Conservation (phyloP, 192 early-diverging fungal genomes). For the Rhizophagus prolifer region DNA sequence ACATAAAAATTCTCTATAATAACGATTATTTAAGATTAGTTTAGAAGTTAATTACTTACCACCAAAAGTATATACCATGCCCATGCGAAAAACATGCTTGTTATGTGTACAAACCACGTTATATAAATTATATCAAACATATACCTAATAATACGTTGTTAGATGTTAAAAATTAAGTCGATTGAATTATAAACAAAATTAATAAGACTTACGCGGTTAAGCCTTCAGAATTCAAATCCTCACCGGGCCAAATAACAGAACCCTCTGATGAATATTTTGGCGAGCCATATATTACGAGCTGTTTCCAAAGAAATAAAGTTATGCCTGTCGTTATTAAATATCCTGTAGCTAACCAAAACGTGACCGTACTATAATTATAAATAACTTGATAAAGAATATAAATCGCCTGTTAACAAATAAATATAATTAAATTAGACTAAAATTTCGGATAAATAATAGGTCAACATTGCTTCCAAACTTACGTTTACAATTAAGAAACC, state of each 20-base stretch:
- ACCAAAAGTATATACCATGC: conserved; percentile 51
- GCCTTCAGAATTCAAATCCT: conserved; percentile 56
- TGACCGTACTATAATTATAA: conserved; percentile 53
- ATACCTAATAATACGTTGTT: conserved; percentile 54
- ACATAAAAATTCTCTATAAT: conserved; percentile 3
- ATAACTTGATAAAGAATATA: conserved; percentile 57
- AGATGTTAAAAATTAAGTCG: conserved; percentile 9
- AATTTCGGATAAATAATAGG: neutral
- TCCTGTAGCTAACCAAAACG: conserved; percentile 39
- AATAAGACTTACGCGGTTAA: conserved; percentile 46
- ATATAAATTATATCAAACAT: conserved; percentile 86
- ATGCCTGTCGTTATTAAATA: conserved; percentile 48
- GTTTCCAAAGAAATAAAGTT: conserved; percentile 48
- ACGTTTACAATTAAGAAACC: neutral
- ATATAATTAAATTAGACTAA: neutral
- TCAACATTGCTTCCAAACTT: neutral
- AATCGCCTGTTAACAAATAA: conserved; percentile 35
- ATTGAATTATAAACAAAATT: neutral
- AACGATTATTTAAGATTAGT: neutral
- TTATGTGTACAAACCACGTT: conserved; percentile 74
- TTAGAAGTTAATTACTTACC: conserved; percentile 33
- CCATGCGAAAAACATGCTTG: conserved; percentile 58
- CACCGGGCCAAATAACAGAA: conserved; percentile 41
- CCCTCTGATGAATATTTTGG: conserved; percentile 48
- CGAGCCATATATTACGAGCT: conserved; percentile 46